Evolutionary conservation across 2,329 filamentous ascomycete species (phyloP), one percentile per base, ranked within the genome.

Genomic region (Ophiostoma montium): DNA sequence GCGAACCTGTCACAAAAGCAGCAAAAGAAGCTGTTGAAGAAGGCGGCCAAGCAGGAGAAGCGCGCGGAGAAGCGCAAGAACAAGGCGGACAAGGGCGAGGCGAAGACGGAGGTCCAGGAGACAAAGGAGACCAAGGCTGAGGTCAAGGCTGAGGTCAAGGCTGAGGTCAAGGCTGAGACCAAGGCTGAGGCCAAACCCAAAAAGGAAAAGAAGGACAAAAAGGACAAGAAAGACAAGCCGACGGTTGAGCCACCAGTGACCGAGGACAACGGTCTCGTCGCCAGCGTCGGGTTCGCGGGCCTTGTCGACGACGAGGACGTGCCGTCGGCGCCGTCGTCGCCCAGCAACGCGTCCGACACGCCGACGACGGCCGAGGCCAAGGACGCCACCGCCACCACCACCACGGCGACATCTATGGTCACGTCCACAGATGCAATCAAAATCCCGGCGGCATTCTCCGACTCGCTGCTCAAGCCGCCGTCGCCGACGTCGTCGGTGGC

Each of bases 21-120:
- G 55, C 68, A 71, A 54, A 75, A 71, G 57, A 65, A 66, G 51
- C 56, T 59, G 35, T 58, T 64, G 19, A 76, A 75, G 57, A 74
- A 72, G 54, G 70, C 72, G 55, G 74, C 72, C 59, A 73, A 70
- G 56, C 63, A 70, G 53, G 65, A 66, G 51, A 67, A 74, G 31
- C 71, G 72, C 55, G 70, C 69, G 52, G 66, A 72, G 55, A 78
- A 75, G 46, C 49, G 51, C 38, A 51, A 51, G 23, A 70, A 70
- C 57, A 69, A 70, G 56, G 64, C 45, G 1, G 46, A 50, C 23
- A 38, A 49, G 32, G 33, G 23, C 16, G 16, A 15, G 9, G 43
- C 16, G 8, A 31, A 52, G 15, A 33, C 18, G 13, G 39, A 48
- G 42, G 30, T 47, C 13, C n/a, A 47, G 32, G 36, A 43, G 13